Evolutionary conservation across 108 stramenopile species (phyloP).

Genomic region (Fragilaria radians): DNA sequence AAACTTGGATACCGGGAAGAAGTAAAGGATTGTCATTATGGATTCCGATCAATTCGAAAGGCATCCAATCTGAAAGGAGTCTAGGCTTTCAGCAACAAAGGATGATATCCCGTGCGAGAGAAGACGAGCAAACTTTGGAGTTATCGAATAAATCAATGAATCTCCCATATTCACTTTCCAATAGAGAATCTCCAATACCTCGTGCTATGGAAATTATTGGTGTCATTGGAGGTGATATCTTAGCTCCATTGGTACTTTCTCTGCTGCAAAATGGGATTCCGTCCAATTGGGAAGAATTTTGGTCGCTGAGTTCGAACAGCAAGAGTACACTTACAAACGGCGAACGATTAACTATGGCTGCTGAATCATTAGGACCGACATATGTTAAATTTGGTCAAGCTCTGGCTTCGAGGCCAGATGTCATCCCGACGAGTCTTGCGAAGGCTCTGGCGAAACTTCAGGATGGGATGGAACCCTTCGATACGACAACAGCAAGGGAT

Average conservation of each 20-base stretch:
- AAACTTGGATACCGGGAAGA: too few species aligned
- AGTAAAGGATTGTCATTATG: too few species aligned
- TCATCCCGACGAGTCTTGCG: constrained; percentile 54
- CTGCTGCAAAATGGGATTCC: constrained; percentile 4
- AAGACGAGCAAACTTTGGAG: too few species aligned
- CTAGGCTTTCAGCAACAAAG: too few species aligned
- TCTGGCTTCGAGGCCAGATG: constrained; percentile 59
- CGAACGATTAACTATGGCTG: constrained; percentile 30
- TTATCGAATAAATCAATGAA: too few species aligned
- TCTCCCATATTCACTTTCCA: too few species aligned
- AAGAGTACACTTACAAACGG: constrained; percentile 27
- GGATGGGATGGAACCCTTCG: constrained; percentile 69
- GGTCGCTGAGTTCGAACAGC: constrained; percentile 5
- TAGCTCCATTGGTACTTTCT: constrained; percentile 4
- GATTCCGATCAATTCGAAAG: too few species aligned
- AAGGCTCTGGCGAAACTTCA: constrained; percentile 45
- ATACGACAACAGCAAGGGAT: constrained; percentile 31
- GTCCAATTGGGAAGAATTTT: constrained; percentile 8
- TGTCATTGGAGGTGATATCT: neutral
- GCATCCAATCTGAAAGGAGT: too few species aligned
- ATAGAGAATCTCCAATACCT: neutral
- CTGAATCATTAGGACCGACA: constrained; percentile 65
- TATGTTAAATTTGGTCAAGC: constrained; percentile 80
- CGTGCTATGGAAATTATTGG: constrained; percentile 3
- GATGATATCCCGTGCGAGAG: too few species aligned